Conservation (phyloP, 1,284 basidiomycete genomes). For the Cryptococcus jaspeensis region DNA sequence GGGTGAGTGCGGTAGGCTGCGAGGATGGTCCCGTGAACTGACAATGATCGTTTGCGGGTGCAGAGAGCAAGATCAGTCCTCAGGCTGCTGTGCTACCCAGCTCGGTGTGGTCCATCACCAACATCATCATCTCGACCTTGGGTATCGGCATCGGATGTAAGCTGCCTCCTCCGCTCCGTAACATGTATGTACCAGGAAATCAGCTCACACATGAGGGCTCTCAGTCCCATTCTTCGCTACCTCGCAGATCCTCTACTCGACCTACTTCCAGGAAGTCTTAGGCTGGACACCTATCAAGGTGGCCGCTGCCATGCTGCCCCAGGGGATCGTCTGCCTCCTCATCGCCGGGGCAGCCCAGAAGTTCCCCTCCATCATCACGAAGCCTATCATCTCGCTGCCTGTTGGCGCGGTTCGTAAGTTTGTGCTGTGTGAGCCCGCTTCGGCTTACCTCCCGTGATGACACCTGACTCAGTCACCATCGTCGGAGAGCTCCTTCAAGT, state of each 20-base stretch:
- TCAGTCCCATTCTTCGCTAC: slow-evolving; percentile 40
- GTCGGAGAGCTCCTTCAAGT: slow-evolving; percentile 31
- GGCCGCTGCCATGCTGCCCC: slow-evolving; percentile 41
- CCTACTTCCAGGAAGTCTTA: slow-evolving; percentile 17
- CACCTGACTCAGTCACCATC: slow-evolving; percentile 32
- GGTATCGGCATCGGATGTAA: slow-evolving; percentile 20
- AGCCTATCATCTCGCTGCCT: slow-evolving; percentile 27
- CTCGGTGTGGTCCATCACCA: slow-evolving; percentile 39
- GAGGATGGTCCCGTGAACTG: too few species aligned
- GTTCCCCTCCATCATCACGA: slow-evolving; percentile 33
- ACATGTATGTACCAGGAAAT: slow-evolving; percentile 8
- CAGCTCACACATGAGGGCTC: too few species aligned
- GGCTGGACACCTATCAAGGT: slow-evolving; percentile 29
- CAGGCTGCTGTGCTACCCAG: slow-evolving; percentile 34
- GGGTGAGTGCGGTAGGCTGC: too few species aligned
- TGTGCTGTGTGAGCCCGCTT: too few species aligned
- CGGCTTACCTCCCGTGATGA: too few species aligned
- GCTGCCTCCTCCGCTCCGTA: too few species aligned
- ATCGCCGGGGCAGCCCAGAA: slow-evolving; percentile 30
- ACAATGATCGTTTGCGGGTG: background rate
- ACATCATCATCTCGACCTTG: slow-evolving; percentile 31
- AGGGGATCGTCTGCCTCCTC: slow-evolving; percentile 36
- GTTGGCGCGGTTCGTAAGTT: slow-evolving; percentile 30
- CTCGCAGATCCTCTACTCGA: slow-evolving; percentile 35
- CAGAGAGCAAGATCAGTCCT: slow-evolving; percentile 28